Evolutionary conservation across 1,284 basidiomycete genomes (phyloP).

Genomic region (Mycena sp.): DNA sequence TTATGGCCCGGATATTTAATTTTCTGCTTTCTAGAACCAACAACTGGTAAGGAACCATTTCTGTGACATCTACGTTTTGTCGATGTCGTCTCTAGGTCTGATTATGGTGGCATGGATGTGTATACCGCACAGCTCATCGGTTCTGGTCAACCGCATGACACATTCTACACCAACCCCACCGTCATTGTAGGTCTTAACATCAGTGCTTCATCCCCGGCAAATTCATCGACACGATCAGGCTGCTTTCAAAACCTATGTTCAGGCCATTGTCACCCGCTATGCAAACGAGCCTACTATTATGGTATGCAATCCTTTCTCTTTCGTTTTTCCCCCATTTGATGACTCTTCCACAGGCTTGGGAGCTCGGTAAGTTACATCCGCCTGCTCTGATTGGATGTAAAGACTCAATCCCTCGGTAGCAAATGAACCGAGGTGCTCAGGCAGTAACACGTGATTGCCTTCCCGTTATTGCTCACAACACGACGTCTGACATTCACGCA

Average conservation of each 20-base stretch:
- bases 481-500: neutral
- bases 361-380: neutral
- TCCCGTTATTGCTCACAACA: neutral
- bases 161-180: conserved; percentile 55
- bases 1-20: conserved; percentile 23
- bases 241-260: conserved; percentile 62
- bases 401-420: conserved; percentile 18
- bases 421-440: conserved; percentile 50
- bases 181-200: conserved; percentile 38
- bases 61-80: conserved; percentile 25
- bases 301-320: conserved; percentile 49
- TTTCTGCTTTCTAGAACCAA: conserved; percentile 52
- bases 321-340: neutral
- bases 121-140: conserved; percentile 56
- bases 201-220: neutral
- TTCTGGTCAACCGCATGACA: conserved; percentile 48
- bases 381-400: neutral
- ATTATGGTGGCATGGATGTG: conserved; percentile 64
- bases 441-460: conserved; percentile 36
- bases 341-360: conserved; percentile 7
- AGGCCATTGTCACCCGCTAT: conserved; percentile 58
- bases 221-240: conserved; percentile 35
- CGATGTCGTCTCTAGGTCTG: conserved; percentile 38
- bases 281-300: conserved; percentile 58
- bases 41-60: conserved; percentile 52